Evolutionary conservation across 192 early-diverging fungal genomes (phyloP).

Genomic region (Coemansia nantahalensis): DNA sequence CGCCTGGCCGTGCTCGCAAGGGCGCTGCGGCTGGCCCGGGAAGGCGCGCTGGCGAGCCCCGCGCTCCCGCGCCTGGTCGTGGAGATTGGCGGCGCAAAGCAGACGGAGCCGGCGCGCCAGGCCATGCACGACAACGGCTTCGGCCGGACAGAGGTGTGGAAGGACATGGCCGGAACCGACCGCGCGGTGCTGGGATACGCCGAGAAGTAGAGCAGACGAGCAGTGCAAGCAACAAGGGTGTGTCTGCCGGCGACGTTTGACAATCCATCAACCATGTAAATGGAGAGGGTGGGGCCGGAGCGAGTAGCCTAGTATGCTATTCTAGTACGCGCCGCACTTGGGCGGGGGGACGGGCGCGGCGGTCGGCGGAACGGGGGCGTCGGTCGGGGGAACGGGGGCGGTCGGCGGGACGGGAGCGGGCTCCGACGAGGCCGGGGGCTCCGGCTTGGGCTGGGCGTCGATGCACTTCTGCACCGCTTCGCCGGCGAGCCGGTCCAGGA

Average conservation of each 20-base stretch:
- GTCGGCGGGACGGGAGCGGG: not conserved
- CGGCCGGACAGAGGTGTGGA: slow-evolving; percentile 64
- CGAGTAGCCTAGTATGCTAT: no score
- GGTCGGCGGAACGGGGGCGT: no score
- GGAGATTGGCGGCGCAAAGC: slow-evolving; percentile 78
- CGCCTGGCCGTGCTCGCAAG: slow-evolving; percentile 25
- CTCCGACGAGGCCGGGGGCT: not conserved
- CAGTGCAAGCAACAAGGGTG: no score
- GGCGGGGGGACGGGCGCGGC: no score
- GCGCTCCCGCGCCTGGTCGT: slow-evolving; percentile 68
- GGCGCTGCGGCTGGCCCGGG: slow-evolving; percentile 6
- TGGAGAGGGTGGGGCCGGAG: no score
- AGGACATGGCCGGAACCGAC: slow-evolving; percentile 71
- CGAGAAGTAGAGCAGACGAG: no score
- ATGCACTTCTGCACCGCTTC: slow-evolving; percentile 27
- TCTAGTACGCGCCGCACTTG: no score
- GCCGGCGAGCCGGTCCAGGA: slow-evolving; percentile 29
- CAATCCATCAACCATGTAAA: no score
- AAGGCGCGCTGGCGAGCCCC: not conserved
- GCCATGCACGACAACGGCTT: slow-evolving; percentile 58
- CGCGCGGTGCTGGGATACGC: slow-evolving; percentile 61
- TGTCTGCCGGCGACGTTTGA: no score
- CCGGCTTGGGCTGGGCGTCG: slow-evolving; percentile 1
- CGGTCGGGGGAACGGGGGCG: no score
- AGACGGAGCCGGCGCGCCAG: slow-evolving; percentile 54